Evolutionary conservation across 208 protist species (phyloP).

Genomic region (Acanthamoeba castellanii): DNA sequence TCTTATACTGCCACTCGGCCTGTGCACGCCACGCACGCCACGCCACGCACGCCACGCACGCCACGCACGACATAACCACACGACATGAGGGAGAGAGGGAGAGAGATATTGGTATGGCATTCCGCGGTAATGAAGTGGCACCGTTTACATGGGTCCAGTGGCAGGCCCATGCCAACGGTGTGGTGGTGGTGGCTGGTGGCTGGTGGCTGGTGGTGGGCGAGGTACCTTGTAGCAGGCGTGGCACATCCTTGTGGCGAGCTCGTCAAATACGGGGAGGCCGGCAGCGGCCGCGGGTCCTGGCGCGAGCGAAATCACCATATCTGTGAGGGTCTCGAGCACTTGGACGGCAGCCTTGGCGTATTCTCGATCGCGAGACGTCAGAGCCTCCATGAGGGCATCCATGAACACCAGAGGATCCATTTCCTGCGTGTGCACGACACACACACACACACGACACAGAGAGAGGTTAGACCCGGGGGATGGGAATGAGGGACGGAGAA

Average conservation of each 20-base stretch:
- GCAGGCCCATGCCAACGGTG: too few relatives aligned
- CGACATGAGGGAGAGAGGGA: neutral
- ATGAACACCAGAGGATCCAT: slow-evolving; percentile 76
- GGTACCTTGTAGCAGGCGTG: slow-evolving; percentile 63
- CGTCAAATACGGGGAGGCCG: slow-evolving; percentile 35
- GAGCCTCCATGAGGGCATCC: slow-evolving; percentile 31
- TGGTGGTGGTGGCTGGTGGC: too few relatives aligned
- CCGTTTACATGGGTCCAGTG: too few relatives aligned
- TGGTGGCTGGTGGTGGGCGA: neutral
- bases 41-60: too few relatives aligned
- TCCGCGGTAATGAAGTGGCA: too few relatives aligned
- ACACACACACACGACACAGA: neutral
- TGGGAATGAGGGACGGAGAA: neutral
- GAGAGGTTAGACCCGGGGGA: neutral
- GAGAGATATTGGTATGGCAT: too few relatives aligned
- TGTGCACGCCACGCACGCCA: neutral
- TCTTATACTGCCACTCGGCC: slow-evolving; percentile 75
- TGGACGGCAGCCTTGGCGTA: slow-evolving; percentile 1
- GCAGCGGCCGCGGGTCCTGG: neutral
- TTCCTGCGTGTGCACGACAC: too few relatives aligned
- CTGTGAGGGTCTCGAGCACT: neutral
- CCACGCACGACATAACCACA: too few relatives aligned
- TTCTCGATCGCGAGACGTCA: slow-evolving; percentile 1
- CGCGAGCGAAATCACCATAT: neutral
- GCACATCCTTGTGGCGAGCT: slow-evolving; percentile 31